Conservation (phyloP, 805 yeast species). For the Ogataea nonfermentans region DNA sequence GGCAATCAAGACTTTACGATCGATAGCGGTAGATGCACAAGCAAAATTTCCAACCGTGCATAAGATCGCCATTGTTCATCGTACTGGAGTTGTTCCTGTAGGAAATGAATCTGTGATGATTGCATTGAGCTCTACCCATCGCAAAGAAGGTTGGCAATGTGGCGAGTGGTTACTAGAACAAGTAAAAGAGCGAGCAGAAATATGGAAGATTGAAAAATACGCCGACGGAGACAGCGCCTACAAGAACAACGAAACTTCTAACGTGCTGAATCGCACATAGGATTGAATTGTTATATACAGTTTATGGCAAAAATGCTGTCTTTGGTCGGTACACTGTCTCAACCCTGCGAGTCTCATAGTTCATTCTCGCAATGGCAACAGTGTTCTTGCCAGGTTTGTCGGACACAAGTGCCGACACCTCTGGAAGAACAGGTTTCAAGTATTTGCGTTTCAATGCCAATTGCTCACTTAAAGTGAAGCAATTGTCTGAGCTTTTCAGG, state of each 20-base stretch:
- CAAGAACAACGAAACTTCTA: constrained; percentile 41
- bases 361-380: constrained; percentile 55
- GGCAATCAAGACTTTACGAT: constrained; percentile 38
- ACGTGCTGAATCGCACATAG: constrained; percentile 12
- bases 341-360: constrained; percentile 51
- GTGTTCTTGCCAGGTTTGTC: constrained; percentile 45
- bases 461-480: constrained; percentile 39
- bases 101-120: constrained; percentile 45
- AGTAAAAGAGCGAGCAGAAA: constrained; percentile 44
- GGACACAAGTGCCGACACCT: constrained; percentile 36
- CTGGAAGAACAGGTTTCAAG: constrained; percentile 58
- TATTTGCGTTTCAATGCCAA: constrained; percentile 43
- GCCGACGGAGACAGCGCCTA: constrained; percentile 41
- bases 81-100: constrained; percentile 48
- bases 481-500: constrained; percentile 37
- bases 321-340: constrained; percentile 54
- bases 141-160: constrained; percentile 48
- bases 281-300: constrained; percentile 10
- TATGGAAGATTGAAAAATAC: constrained; percentile 51
- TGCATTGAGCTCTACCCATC: constrained; percentile 44
- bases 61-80: constrained; percentile 42
- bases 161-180: constrained; percentile 44
- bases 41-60: constrained; percentile 32
- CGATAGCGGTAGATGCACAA: constrained; percentile 37
- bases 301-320: constrained; percentile 40